Evolutionary conservation across 2,329 filamentous ascomycete genomes (phyloP), one percentile per base, ranked within the genome.

Genomic region (Paraphaeosphaeria sporulosa): DNA sequence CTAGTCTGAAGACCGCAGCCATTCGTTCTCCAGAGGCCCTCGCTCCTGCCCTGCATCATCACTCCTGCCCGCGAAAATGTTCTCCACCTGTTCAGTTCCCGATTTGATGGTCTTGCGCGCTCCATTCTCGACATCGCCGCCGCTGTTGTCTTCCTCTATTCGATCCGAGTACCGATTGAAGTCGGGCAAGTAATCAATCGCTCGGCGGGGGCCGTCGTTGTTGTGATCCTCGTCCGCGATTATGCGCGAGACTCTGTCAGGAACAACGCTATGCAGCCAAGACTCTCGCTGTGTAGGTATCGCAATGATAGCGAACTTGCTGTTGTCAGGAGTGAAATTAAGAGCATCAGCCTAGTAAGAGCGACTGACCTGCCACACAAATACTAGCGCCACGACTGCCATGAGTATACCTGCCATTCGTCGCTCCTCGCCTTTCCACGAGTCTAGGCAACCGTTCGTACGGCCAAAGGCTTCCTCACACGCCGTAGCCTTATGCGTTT

Each of bases 341-440:
- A 25, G 9, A n/a, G 10, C 27, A 19, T 12, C 15, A 36, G 51
- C 13, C n/a, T 13, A 36, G 17, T 12, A 25, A 36, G 25, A 19
- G 15, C 23, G 23, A 61, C 72, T 30, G 44, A 71, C 73, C 71
- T 76, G 71, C 71, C 75, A 78, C 8, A 76, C 19, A 36, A 75
- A 72, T 1, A 78, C 74, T 55, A 77, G 57, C 7, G 65, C 69
- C 0, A 76, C 72, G 6, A 89, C 82, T 0, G 78, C 80, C 51
- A 91, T 80, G 42, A 88, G 80, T 21, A 88, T 68, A 0, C 85
- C 84, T 0, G 86, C 83, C 30, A 82, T 82, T 6, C 76, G 79
- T 70, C 84, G 82, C 73, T 89, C 81, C 46, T 84, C 80, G 27
- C 72, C 76, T n/a, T 79, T 82, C 89, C 89, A 91, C 0, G 82